These are phyloP conservation scores for Astraeus odoratus DNA, from an alignment of 768 basidiomycete genomes.

Conservation along the genomic window DNA sequence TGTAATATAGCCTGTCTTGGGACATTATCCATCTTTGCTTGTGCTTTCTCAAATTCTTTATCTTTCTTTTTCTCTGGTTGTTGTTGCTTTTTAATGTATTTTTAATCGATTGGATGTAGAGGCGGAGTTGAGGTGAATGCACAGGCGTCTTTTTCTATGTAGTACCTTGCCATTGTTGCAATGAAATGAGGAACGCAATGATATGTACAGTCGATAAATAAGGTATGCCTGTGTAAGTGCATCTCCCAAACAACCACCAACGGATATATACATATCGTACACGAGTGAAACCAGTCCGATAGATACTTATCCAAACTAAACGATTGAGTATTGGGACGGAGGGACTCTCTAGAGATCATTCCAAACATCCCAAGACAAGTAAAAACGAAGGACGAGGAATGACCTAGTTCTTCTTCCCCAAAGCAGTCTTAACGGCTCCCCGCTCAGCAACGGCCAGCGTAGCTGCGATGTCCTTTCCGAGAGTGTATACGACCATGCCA, in stretches of 20 bases:
- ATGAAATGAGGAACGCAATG: too few relatives aligned
- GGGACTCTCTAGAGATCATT: too few relatives aligned
- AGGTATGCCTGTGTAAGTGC: too few relatives aligned
- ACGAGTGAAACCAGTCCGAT: too few relatives aligned
- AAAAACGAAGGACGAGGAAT: background rate
- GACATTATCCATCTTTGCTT: background rate
- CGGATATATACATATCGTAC: too few relatives aligned
- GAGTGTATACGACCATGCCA: slow-evolving; percentile 44
- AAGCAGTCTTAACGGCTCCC: slow-evolving; percentile 20
- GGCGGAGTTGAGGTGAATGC: background rate
- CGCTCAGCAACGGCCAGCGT: slow-evolving; percentile 32
- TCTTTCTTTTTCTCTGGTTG: background rate
- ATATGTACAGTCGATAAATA: too few relatives aligned
- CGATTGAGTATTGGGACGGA: too few relatives aligned
- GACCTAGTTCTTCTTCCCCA: slow-evolving; percentile 22
- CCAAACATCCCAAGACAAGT: too few relatives aligned
- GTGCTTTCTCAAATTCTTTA: background rate
- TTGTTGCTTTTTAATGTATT: slow-evolving; percentile 1
- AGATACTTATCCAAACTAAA: too few relatives aligned
- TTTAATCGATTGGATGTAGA: slow-evolving; percentile 1
- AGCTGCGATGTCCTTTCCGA: slow-evolving; percentile 56
- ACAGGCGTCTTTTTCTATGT: too few relatives aligned
- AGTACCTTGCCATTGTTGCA: too few relatives aligned
- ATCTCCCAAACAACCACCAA: too few relatives aligned
- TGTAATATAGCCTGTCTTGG: background rate